phyloP scores from a whole-genome alignment of 257 asterid species.

The Penstemon barbatus region DNA sequence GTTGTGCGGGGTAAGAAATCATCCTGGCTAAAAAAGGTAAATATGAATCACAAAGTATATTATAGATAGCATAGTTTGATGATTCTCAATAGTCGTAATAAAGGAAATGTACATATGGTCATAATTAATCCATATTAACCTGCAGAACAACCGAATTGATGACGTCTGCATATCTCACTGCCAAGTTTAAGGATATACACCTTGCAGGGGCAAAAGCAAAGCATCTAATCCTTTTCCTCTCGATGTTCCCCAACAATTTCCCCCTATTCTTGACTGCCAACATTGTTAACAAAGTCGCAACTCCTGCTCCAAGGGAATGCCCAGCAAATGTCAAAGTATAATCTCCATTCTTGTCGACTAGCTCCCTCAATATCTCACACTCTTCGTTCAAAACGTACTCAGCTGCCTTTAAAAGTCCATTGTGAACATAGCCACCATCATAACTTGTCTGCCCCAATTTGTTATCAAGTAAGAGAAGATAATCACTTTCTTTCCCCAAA shows the following conservation, averaged over 20 bases:
- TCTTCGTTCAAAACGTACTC: conserved; percentile 72
- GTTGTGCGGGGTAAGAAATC: conserved; percentile 99
- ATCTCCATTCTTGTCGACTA: conserved; percentile 51
- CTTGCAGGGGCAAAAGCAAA: conserved; percentile 95
- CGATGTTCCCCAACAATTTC: conserved; percentile 57
- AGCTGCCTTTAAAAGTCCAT: conserved; percentile 90
- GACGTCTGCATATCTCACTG: conserved; percentile 92
- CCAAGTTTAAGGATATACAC: conserved; percentile 92
- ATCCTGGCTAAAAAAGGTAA: conserved; percentile 56
- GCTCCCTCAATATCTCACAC: conserved; percentile 53
- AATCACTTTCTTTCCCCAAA: conserved; percentile 82
- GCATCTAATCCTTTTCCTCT: conserved; percentile 83
- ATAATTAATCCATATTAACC: conserved; percentile 39
- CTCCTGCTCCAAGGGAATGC: conserved; percentile 97
- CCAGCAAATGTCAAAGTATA: conserved; percentile 86
- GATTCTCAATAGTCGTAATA: not conserved
- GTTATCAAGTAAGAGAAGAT: conserved; percentile 72
- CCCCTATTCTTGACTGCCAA: conserved; percentile 74
- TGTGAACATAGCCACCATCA: conserved; percentile 94
- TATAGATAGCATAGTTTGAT: too few species aligned
- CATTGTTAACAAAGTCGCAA: conserved; percentile 78
- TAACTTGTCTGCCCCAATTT: conserved; percentile 87
- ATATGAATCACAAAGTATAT: not conserved
- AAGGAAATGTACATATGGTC: not conserved
- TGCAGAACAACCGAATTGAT: conserved; percentile 90